Evolutionary conservation across 2,329 filamentous ascomycete genomes (phyloP).

Genomic region (Madurella fahalii): DNA sequence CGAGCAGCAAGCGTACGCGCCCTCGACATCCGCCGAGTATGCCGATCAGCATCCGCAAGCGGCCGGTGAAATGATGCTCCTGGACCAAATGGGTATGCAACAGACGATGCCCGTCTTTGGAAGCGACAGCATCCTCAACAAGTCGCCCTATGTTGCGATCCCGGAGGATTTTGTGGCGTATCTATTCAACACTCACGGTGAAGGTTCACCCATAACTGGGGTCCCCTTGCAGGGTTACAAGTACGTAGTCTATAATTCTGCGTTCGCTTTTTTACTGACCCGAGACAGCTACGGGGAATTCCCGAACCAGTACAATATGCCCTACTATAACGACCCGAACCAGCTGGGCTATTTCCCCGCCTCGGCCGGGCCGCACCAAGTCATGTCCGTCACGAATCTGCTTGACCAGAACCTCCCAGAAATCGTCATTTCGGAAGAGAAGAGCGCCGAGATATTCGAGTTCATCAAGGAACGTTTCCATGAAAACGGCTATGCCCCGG

Average conservation of each 20-base stretch:
- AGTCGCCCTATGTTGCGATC: conserved; percentile 79
- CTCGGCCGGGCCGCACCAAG: conserved; percentile 60
- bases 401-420: conserved; percentile 77
- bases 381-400: conserved; percentile 86
- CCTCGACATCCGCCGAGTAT: conserved; percentile 42
- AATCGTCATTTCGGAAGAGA: conserved; percentile 78
- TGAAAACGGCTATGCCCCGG: conserved; percentile 69
- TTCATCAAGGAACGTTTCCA: conserved; percentile 79
- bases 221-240: conserved; percentile 47
- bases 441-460: conserved; percentile 77
- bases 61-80: conserved; percentile 53
- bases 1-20: conserved; percentile 34
- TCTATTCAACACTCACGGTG: conserved; percentile 67
- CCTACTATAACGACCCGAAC: conserved; percentile 47
- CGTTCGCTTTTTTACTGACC: conserved; percentile 25
- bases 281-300: conserved; percentile 49
- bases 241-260: conserved; percentile 37
- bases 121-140: conserved; percentile 69
- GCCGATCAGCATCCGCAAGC: conserved; percentile 42
- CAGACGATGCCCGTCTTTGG: conserved; percentile 84
- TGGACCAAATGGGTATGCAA: conserved; percentile 59
- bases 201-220: conserved; percentile 50
- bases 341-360: conserved; percentile 55
- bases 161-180: conserved; percentile 84
- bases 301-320: conserved; percentile 44